A percentile compares a stretch with the other conserved stretches of the same genome.
Evolutionary conservation across 495 filamentous ascomycete genomes (phyloP).

Genomic region (Trichoderma asperelloides): DNA sequence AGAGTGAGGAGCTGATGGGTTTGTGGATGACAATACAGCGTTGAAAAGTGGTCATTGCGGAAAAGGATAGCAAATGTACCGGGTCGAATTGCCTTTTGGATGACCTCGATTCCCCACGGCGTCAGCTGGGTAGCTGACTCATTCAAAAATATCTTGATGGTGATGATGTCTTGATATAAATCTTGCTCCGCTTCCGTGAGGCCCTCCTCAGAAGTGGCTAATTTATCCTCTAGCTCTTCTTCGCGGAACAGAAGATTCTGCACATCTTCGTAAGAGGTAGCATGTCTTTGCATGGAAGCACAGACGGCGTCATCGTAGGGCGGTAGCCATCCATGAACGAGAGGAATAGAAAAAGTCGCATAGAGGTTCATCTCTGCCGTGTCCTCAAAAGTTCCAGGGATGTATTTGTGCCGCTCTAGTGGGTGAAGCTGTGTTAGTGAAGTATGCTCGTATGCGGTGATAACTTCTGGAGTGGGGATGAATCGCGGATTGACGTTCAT

Average conservation of each 20-base stretch:
- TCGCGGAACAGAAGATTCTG: constrained; percentile 81
- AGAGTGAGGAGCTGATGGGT: constrained; percentile 63
- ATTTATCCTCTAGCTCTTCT: constrained; percentile 76
- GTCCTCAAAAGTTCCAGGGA: constrained; percentile 68
- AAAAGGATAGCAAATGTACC: constrained; percentile 83
- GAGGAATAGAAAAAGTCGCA: constrained; percentile 72
- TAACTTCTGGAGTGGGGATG: constrained; percentile 36
- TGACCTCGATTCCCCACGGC: constrained; percentile 62
- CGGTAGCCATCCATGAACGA: constrained; percentile 93
- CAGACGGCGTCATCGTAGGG: constrained; percentile 51
- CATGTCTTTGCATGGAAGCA: constrained; percentile 58
- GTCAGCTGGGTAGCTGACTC: constrained; percentile 82
- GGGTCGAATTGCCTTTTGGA: constrained; percentile 54
- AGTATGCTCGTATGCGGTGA: constrained; percentile 34
- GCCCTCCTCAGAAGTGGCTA: constrained; percentile 40
- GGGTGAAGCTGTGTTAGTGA: constrained; percentile 32
- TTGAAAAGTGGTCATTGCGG: constrained; percentile 94
- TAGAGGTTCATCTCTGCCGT: constrained; percentile 82
- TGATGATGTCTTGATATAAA: constrained; percentile 67
- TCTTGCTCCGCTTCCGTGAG: constrained; percentile 58
- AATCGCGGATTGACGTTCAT: constrained; percentile 98
- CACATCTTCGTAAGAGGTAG: constrained; percentile 78
- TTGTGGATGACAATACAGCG: constrained; percentile 72
- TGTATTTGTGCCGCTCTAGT: constrained; percentile 33
- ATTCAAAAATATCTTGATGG: constrained; percentile 71